Base-by-base conservation (phyloP, 805 yeast species). In the Pichia thaimueangensis region DNA sequence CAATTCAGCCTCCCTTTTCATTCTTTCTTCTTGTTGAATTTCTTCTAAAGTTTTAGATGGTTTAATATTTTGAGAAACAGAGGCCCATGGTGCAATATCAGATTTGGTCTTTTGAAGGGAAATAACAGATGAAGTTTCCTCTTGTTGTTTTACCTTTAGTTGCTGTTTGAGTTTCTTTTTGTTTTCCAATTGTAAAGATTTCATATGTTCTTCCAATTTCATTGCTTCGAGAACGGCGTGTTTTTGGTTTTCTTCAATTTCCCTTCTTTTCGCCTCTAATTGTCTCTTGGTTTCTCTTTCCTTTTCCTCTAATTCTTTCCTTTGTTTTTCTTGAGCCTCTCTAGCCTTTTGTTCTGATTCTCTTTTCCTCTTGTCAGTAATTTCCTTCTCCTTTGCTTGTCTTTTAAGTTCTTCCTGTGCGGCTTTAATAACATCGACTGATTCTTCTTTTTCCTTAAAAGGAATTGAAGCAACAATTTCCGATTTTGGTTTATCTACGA, bases 21-120 rank as follows among this genome's bases (percentile, higher is more conserved):
- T 49, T 10, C 58, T 50, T 58, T 78, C 82, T 60, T 79, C 85
- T 45, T 64, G 69, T 55, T 77, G 84, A 45, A 80, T 78, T 45
- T 80, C 82, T 16, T 76, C 78, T 46, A 80, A 65, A 1, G 84
- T 69, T 57, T 76, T 76, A 33, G 63, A 60, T 25, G 75, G 72
- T 19, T 51, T 48, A 4, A 35, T 31, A 10, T 57, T 41, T 30
- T 47, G 50, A 17, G 61, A 41, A 20, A 41, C 44, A 7, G 57
- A 39, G 23, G 69, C 73, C 73, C 74, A 69, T 4, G 69, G 60
- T 33, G 49, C 47, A 30, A 36, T 29, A 16, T 37, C 44, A 12
- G 42, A 28, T 29, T 28, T 37, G 21, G 30, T 22, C 16, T 30
- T 30, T 30, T 17, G 12, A 15, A 32, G 4, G 6, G 35, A 15